Conservation (phyloP, 108 stramenopile genomes). For the Mayamaea pseudoterrestris region DNA sequence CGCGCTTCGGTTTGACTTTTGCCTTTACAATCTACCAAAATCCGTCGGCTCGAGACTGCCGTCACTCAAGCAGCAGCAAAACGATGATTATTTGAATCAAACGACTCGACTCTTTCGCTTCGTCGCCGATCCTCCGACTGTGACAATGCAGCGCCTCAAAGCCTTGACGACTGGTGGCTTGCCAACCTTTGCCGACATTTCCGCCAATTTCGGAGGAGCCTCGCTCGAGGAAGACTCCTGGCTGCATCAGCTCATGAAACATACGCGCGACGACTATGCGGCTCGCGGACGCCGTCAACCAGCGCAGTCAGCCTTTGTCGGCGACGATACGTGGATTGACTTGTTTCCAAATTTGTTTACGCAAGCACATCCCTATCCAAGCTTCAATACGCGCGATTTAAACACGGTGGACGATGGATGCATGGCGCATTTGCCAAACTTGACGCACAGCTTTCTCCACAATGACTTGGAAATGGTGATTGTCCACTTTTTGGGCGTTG, state of each 20-base stretch:
- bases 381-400: conserved; percentile 95
- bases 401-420: conserved; percentile 97
- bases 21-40: conserved; percentile 50
- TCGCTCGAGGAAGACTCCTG: conserved; percentile 78
- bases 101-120: conserved; percentile 65
- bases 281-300: conserved; percentile 4
- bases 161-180: conserved; percentile 92
- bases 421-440: conserved; percentile 39
- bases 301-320: conserved; percentile 75
- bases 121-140: conserved; percentile 97
- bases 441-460: conserved; percentile 8
- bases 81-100: conserved; percentile 7
- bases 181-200: conserved; percentile 94
- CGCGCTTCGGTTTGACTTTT: conserved; percentile 94
- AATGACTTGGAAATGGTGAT: conserved; percentile 58
- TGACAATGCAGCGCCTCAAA: conserved; percentile 96
- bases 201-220: conserved; percentile 54
- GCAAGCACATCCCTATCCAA: conserved; percentile 78
- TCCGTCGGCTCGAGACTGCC: conserved; percentile 52
- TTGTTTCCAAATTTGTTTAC: conserved; percentile 87
- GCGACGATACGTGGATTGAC: conserved; percentile 96
- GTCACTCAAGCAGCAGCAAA: not conserved
- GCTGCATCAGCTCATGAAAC: conserved; percentile 50
- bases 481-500: conserved; percentile 90
- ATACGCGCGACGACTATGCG: conserved; percentile 10